These are phyloP conservation scores for Tolypocladium tropicale DNA, from an alignment of 2,329 filamentous ascomycete genomes.

Conservation along the genomic window DNA sequence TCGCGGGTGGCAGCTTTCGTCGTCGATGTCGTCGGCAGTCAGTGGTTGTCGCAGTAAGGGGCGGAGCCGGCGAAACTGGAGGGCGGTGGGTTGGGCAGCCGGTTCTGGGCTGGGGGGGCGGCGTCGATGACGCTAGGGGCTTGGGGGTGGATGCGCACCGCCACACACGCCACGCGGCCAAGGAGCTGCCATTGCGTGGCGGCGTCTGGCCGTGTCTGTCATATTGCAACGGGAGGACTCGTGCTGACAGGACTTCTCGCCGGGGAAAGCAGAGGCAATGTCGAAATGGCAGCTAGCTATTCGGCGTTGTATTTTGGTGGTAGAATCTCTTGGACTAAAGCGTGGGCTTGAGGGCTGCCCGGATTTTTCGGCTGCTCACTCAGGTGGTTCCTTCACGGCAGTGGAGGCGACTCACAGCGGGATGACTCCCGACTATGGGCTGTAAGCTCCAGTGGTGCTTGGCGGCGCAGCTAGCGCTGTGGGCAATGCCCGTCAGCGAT, in stretches of 20 bases:
- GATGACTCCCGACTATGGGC: not conserved
- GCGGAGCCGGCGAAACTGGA: not conserved
- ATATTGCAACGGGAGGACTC: too few relatives aligned
- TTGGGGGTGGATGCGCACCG: slow-evolving; percentile 7
- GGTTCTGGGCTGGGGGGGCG: not conserved
- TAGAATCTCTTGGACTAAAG: too few relatives aligned
- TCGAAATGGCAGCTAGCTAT: not conserved
- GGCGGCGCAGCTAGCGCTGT: not conserved
- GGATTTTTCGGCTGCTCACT: too few relatives aligned
- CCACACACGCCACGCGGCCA: slow-evolving; percentile 13
- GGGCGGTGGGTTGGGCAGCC: not conserved
- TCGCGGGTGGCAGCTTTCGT: not conserved
- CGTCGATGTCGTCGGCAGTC: not conserved
- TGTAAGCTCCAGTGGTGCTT: not conserved
- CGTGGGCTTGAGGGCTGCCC: not conserved
- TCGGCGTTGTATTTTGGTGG: not conserved
- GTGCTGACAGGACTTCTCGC: too few relatives aligned
- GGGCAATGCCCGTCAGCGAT: not conserved
- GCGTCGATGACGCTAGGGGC: not conserved
- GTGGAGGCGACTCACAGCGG: too few relatives aligned
- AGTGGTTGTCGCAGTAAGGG: not conserved
- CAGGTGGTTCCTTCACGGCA: too few relatives aligned
- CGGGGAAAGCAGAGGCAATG: not conserved
- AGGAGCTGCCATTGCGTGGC: not conserved
- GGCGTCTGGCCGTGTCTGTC: not conserved